phyloP scores from a whole-genome alignment of 176 grass and related monocot genomes.

The Oryza glumipatula region DNA sequence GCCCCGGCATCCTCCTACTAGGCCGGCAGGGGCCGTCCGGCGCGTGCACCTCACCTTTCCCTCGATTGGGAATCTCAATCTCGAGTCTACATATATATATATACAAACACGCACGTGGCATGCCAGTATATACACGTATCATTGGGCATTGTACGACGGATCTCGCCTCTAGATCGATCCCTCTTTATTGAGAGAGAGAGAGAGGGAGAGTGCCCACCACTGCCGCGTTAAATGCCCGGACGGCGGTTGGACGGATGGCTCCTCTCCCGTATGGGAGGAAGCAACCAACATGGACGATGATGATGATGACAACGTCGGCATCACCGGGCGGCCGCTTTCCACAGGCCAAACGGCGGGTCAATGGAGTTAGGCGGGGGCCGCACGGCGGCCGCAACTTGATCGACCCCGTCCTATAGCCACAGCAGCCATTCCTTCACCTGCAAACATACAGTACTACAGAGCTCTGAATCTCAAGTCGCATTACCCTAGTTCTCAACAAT shows the following conservation, averaged over 20 bases:
- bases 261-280: constrained; percentile 23
- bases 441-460: background rate
- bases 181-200: constrained; percentile 13
- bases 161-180: constrained; percentile 40
- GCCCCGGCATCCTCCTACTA: constrained; percentile 22
- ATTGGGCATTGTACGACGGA: constrained; percentile 26
- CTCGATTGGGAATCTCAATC: background rate
- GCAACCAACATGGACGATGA: background rate
- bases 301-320: constrained; percentile 29
- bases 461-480: background rate
- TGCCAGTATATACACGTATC: constrained; percentile 16
- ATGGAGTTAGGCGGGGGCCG: constrained; percentile 45
- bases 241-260: constrained; percentile 11
- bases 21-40: background rate
- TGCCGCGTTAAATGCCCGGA: constrained; percentile 10
- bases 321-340: constrained; percentile 30
- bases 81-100: no score
- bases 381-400: constrained; percentile 1
- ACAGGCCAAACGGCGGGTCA: constrained; percentile 23
- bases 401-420: background rate
- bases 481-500: background rate
- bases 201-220: background rate
- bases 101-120: constrained; percentile 20
- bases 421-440: background rate
- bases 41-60: constrained; percentile 1